Base-by-base conservation (phyloP, 2,329 filamentous ascomycete genomes). In the Chaetomium sp. region DNA sequence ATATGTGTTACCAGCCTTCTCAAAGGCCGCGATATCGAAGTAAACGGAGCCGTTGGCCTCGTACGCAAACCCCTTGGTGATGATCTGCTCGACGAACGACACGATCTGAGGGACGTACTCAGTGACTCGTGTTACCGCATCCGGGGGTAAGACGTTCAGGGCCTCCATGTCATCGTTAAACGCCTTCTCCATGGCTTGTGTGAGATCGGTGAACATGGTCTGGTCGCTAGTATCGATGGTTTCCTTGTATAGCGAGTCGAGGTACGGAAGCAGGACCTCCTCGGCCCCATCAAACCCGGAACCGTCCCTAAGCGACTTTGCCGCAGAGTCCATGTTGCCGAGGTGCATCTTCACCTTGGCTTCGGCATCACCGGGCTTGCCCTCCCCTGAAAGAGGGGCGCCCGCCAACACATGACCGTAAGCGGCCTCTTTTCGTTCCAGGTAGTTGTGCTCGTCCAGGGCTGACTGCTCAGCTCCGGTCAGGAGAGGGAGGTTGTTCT, bases 261-360 rank as follows among this genome's bases (percentile, higher is more conserved):
- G 84, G 73, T 94, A 95, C 0, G 92, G 91, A 13, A 95, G 80
- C 8, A 98, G 79, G 23, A 96, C 86, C 68, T 88, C 85, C 68
- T 88, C 85, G 31, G 82, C 80, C 35, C 82, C 82, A 1, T 82
- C 82, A 72, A 86, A 86, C 23, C 85, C 68, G 3, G 67, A 56
- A 1, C 45, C 60, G 16, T 62, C 76, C 49, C 79, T 78, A 76
- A 87, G 82, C 7, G 83, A 81, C 59, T 74, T 71, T 2, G 81
- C 80, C 0, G 85, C 85, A 29, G 81, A 75, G 57, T 80, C 80
- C 79, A 84, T 84, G 72, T 84, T 85, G 72, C 86, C 88, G 67
- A 96, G 84, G 72, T 96, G 91, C 92, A 96, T 96, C 78, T 93
- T 96, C 70, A 92, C 79, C 80, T 96, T 96, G 16, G 92, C 91